These are phyloP conservation scores for Vicia sativa DNA, from an alignment of 306 rosid species.

Conservation along the genomic window DNA sequence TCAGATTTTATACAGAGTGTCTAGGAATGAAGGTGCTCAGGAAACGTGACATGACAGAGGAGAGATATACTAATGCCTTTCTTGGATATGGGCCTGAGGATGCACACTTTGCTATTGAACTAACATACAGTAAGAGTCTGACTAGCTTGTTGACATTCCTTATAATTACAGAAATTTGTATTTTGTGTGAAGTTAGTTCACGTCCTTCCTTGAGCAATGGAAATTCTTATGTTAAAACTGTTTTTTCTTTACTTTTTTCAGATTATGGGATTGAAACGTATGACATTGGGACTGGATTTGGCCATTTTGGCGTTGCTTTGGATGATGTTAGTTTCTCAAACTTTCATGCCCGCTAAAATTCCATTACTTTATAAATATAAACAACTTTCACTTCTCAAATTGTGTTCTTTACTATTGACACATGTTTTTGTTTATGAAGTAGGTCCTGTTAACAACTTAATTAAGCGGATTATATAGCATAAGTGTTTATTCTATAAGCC, in stretches of 20 bases:
- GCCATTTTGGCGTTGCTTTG: slow-evolving; percentile 86
- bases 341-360: slow-evolving; percentile 1
- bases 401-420: slow-evolving; percentile 8
- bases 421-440: not conserved
- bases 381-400: slow-evolving; percentile 25
- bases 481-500: not conserved
- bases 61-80: slow-evolving; percentile 79
- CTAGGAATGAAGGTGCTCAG: slow-evolving; percentile 87
- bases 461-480: not conserved
- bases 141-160: slow-evolving; percentile 31
- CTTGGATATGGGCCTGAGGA: slow-evolving; percentile 94
- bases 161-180: slow-evolving; percentile 8
- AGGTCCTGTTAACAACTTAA: not conserved
- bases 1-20: slow-evolving; percentile 85
- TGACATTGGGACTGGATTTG: slow-evolving; percentile 82
- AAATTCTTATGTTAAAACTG: slow-evolving; percentile 26
- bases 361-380: slow-evolving; percentile 22
- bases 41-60: slow-evolving; percentile 81
- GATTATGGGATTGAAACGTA: slow-evolving; percentile 84
- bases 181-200: slow-evolving; percentile 23
- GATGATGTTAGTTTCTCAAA: slow-evolving; percentile 78
- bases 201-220: slow-evolving; percentile 28
- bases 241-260: slow-evolving; percentile 48
- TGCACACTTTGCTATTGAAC: slow-evolving; percentile 81
- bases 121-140: slow-evolving; percentile 73